Base-by-base conservation (phyloP, 805 yeast genomes). In the Lachancea mirantina region DNA sequence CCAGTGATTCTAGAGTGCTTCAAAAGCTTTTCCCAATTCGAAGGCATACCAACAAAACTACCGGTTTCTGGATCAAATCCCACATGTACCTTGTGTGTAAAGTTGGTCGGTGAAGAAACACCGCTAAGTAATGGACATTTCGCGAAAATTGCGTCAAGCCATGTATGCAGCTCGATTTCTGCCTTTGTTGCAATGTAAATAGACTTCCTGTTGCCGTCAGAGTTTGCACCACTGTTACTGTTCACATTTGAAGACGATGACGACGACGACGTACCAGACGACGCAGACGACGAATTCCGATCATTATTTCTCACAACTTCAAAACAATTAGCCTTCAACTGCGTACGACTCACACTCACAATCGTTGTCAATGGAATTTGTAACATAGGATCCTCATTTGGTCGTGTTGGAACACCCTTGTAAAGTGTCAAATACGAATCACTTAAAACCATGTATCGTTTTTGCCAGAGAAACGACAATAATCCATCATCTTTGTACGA, bases 401-500 rank as follows among this genome's bases (percentile, higher is more conserved):
- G 36, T 7, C 18, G 26, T 14, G 52, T 52, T 16, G 55, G 50
- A 39, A 84, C 95, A 33, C 63, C 70, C 49, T 82, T 84, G 62
- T 78, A 83, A 43, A 89, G 74, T 35, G 78, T 80, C 36, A 89
- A 60, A 27, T 78, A 72, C 24, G 81, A 70, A 42, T 87, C 95
- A 45, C 75, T 74, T 30, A 89, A 64, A 5, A 84, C 81, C 62
- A 89, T 64, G 57, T 67, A 89, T 47, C 92, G 73, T 52, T 87
- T 87, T 38, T 88, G 87, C 98, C 98, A 89, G 45, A 94, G 67
- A 55, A 88, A 87, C 5, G 87, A 74, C 42, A 84, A 73, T 41
- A 89, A 64, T 9, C 96, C 96, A 47, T 89, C 96, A 47, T 89
- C 97, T 56, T 84, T 88, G 38, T 85, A 77, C 34, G 83, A 82